A percentile compares a stretch with the other conserved stretches of the same genome.
Evolutionary conservation across 129 eudicot genomes (phyloP).

Genomic region (Solidago caesia): DNA sequence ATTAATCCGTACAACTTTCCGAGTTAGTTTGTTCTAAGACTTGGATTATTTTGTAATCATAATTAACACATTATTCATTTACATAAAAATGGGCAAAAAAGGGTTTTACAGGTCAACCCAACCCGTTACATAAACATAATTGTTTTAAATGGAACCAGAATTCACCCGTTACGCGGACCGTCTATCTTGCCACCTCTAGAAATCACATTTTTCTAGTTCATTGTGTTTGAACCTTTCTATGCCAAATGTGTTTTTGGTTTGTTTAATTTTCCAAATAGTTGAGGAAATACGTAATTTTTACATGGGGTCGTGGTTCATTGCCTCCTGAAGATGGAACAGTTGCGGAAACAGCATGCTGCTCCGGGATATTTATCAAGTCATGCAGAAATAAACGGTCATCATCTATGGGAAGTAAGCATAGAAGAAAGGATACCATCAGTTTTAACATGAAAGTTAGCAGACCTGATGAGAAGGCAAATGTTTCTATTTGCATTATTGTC

Average conservation of each 20-base stretch:
- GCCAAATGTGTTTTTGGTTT: conserved; percentile 10
- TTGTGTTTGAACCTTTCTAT: conserved; percentile 2
- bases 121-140: too few species aligned
- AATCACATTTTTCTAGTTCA: not conserved
- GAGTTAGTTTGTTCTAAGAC: not conserved
- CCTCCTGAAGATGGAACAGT: conserved; percentile 37
- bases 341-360: conserved; percentile 45
- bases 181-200: conserved; percentile 19
- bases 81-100: not conserved
- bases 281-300: conserved; percentile 72
- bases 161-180: not conserved
- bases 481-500: conserved; percentile 1
- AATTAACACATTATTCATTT: not conserved
- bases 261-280: conserved; percentile 40
- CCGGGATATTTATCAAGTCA: conserved; percentile 37
- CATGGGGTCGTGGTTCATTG: conserved; percentile 64
- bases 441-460: conserved; percentile 44
- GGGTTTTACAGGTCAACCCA: not conserved
- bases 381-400: conserved; percentile 42
- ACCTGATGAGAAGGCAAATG: conserved; percentile 43
- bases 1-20: conserved; percentile 1
- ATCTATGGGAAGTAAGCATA: conserved; percentile 36
- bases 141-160: not conserved
- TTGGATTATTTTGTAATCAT: not conserved
- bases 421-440: conserved; percentile 43